phyloP scores from a whole-genome alignment of 306 rosid species.

The Crotalaria pallida region DNA sequence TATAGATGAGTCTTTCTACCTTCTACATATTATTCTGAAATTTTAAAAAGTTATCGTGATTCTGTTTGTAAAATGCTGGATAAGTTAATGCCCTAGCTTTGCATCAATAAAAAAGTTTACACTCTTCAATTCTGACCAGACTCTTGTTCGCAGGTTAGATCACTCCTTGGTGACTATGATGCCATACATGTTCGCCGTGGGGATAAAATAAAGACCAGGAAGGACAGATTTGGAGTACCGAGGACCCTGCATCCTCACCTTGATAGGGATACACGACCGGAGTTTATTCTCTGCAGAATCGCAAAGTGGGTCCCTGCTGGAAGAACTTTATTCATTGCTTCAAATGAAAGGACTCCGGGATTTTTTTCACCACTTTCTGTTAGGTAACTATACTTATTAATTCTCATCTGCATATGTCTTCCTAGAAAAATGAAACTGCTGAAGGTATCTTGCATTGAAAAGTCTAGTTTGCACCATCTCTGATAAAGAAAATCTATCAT shows the following conservation, averaged over 20 bases:
- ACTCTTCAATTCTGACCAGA: conserved; percentile 17
- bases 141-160: conserved; percentile 43
- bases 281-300: conserved; percentile 71
- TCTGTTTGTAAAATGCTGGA: neutral
- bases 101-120: neutral
- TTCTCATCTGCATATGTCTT: conserved; percentile 5
- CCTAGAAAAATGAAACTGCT: neutral
- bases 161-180: conserved; percentile 55
- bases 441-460: neutral
- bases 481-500: neutral
- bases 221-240: conserved; percentile 74
- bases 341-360: conserved; percentile 89
- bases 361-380: conserved; percentile 82
- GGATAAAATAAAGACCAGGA: conserved; percentile 87
- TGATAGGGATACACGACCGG: conserved; percentile 85
- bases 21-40: neutral
- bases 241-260: conserved; percentile 87
- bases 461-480: neutral
- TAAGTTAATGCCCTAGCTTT: neutral
- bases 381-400: conserved; percentile 65
- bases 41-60: neutral
- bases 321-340: conserved; percentile 81
- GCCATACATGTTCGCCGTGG: conserved; percentile 99
- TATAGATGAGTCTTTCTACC: neutral
- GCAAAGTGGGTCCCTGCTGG: conserved; percentile 86